Evolutionary conservation across 1,284 basidiomycete genomes (phyloP).

Genomic region (Heliocybe sulcata): DNA sequence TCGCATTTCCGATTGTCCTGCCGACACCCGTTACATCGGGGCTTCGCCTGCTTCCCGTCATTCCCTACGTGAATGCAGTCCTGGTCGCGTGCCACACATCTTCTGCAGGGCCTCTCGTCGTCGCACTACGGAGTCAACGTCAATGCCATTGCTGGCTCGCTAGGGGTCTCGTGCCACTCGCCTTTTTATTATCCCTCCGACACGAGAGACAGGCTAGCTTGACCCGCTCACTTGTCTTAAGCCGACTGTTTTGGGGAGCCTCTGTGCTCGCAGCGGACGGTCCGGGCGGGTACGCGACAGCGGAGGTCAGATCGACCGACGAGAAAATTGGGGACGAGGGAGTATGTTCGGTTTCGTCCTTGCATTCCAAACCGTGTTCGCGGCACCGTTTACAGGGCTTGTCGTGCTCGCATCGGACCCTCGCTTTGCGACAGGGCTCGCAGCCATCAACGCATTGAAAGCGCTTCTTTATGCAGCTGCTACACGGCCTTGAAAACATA

Average conservation of each 20-base stretch:
- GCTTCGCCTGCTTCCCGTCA: slow-evolving; percentile 44
- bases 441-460: slow-evolving; percentile 49
- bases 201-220: slow-evolving; percentile 50
- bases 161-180: slow-evolving; percentile 11
- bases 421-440: slow-evolving; percentile 41
- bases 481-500: slow-evolving; percentile 34
- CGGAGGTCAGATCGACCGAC: background rate
- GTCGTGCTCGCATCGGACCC: slow-evolving; percentile 47
- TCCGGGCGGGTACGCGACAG: background rate
- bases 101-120: slow-evolving; percentile 48
- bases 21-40: slow-evolving; percentile 50
- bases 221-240: slow-evolving; percentile 33
- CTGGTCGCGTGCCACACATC: slow-evolving; percentile 44
- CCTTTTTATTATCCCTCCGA: slow-evolving; percentile 57
- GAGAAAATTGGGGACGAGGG: background rate
- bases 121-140: slow-evolving; percentile 31
- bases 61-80: slow-evolving; percentile 48
- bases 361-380: slow-evolving; percentile 33
- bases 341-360: slow-evolving; percentile 15
- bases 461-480: slow-evolving; percentile 47
- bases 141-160: slow-evolving; percentile 5
- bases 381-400: slow-evolving; percentile 42
- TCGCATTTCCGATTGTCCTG: slow-evolving; percentile 48
- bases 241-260: slow-evolving; percentile 19
- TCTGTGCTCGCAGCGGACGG: background rate